Conservation (phyloP, 2,329 filamentous ascomycete species). For the Sporothrix pallida region DNA sequence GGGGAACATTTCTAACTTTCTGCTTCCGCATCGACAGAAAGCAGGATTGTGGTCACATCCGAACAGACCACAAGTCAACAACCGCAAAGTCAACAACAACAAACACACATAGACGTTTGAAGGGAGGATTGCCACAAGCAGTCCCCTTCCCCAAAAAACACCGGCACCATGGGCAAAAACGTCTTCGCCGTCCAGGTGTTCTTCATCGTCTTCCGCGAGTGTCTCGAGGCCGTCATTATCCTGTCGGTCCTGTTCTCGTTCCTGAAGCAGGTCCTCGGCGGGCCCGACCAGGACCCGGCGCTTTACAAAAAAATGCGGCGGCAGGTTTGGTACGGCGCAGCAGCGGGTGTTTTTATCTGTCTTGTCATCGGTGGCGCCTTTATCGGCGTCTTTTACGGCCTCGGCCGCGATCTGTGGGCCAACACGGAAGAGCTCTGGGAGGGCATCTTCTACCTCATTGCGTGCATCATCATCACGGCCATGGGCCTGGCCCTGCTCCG, state of each 20-base stretch:
- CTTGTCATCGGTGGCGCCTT: slow-evolving; percentile 66
- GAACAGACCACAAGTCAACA: neutral
- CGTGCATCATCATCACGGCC: slow-evolving; percentile 78
- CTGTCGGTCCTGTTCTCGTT: slow-evolving; percentile 87
- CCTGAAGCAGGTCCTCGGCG: slow-evolving; percentile 77
- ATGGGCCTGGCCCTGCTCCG: slow-evolving; percentile 82
- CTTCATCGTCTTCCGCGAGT: slow-evolving; percentile 89
- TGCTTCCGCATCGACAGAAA: slow-evolving; percentile 25
- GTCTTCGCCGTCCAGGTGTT: slow-evolving; percentile 83
- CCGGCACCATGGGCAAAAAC: slow-evolving; percentile 62
- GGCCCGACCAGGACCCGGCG: slow-evolving; percentile 63
- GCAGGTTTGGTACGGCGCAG: slow-evolving; percentile 74
- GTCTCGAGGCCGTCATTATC: slow-evolving; percentile 81
- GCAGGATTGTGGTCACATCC: neutral
- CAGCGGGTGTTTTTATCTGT: slow-evolving; percentile 64
- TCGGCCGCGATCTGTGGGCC: slow-evolving; percentile 71
- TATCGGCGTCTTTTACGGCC: slow-evolving; percentile 72
- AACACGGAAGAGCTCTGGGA: slow-evolving; percentile 79
- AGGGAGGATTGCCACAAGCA: slow-evolving; percentile 30
- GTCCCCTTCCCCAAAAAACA: slow-evolving; percentile 4
- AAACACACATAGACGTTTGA: slow-evolving; percentile 14
- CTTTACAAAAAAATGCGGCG: slow-evolving; percentile 71
- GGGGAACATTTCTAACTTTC: neutral
- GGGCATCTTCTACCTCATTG: slow-evolving; percentile 76
- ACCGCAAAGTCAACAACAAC: neutral